Percentiles rank a stretch among this genome's conserved stretches.
phyloP scores from a whole-genome alignment of 163 green algal genomes.

The Scenedesmus sp. region DNA sequence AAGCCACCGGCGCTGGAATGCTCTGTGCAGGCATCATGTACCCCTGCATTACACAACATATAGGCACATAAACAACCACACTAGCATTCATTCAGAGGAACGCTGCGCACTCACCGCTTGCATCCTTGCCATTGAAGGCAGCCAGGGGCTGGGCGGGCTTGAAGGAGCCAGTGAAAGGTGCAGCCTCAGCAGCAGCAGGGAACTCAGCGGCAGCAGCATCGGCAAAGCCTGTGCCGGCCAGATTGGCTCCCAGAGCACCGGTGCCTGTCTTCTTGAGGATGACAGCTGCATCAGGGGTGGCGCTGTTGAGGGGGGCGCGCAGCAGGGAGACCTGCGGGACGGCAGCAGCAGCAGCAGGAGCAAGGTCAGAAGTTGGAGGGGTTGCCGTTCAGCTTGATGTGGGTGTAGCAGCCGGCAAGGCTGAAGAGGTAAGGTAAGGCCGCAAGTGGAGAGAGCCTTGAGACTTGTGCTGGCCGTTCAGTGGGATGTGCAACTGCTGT shows the following conservation, averaged over 20 bases:
- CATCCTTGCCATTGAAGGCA: constrained; percentile 19
- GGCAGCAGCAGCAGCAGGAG: background rate
- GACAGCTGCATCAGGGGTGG: background rate
- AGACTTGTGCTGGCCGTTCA: background rate
- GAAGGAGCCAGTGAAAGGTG: constrained; percentile 19
- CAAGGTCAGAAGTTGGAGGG: background rate
- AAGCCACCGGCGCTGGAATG: no score
- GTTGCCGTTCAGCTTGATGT: no score
- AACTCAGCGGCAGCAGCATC: constrained; percentile 10
- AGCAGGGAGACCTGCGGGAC: constrained; percentile 7
- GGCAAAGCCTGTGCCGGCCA: background rate
- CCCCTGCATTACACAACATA: no score
- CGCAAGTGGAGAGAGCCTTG: background rate
- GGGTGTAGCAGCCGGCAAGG: no score
- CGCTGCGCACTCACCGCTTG: background rate
- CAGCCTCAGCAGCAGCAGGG: background rate
- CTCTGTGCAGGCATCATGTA: no score
- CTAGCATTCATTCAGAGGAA: background rate
- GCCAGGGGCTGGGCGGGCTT: constrained; percentile 27
- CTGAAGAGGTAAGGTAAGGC: no score
- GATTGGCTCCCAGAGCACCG: background rate
- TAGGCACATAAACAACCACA: no score
- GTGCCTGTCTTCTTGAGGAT: constrained; percentile 3
- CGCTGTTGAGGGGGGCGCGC: background rate
- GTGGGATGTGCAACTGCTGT: background rate